Conservation (phyloP, 345 rosid genomes). For the Boechera divaricarpa region DNA sequence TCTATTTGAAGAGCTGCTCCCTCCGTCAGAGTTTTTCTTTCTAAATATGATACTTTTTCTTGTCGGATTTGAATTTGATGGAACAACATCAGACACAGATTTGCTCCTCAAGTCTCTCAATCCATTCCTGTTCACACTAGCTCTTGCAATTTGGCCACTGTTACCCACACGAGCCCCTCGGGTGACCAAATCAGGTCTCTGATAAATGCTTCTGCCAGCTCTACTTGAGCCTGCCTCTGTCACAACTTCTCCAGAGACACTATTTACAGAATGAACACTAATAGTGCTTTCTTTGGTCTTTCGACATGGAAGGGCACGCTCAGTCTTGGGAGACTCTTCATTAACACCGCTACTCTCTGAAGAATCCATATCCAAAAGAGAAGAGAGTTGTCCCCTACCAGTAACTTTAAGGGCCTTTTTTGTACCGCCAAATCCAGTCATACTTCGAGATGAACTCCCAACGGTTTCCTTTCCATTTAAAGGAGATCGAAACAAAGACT, state of each 20-base stretch:
- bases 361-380: conserved; percentile 69
- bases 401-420: conserved; percentile 38
- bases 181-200: conserved; percentile 48
- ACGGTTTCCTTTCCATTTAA: conserved; percentile 58
- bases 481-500: conserved; percentile 25
- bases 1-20: conserved; percentile 65
- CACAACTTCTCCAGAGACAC: conserved; percentile 38
- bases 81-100: conserved; percentile 55
- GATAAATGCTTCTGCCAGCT: conserved; percentile 46
- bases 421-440: conserved; percentile 36
- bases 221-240: conserved; percentile 47
- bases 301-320: conserved; percentile 47
- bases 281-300: conserved; percentile 47
- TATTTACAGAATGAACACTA: conserved; percentile 16
- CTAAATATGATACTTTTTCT: conserved; percentile 52
- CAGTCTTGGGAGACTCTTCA: conserved; percentile 49
- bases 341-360: conserved; percentile 68
- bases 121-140: conserved; percentile 49
- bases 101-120: conserved; percentile 58
- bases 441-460: conserved; percentile 66
- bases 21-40: conserved; percentile 68
- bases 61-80: conserved; percentile 51
- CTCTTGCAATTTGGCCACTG: conserved; percentile 46
- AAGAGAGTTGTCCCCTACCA: conserved; percentile 50
- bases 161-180: conserved; percentile 43